These are phyloP conservation scores for Colletotrichum aenigma DNA, from an alignment of 2,329 filamentous ascomycete species.

Conservation along the genomic window DNA sequence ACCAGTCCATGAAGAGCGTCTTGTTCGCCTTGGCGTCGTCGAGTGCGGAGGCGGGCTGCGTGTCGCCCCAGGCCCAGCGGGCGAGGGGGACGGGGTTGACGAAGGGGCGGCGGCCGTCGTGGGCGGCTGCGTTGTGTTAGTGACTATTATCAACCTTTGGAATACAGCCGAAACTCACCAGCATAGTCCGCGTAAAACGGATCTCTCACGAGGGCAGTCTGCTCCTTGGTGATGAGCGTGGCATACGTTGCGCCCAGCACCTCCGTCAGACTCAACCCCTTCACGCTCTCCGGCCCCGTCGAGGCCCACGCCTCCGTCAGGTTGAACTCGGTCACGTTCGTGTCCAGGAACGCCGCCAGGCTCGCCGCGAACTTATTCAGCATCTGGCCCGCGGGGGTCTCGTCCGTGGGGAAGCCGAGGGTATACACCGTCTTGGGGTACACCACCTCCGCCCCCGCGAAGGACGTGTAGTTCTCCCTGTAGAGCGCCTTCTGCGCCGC, in stretches of 20 bases:
- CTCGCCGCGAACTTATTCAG: conserved; percentile 30
- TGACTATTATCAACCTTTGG: too few species aligned
- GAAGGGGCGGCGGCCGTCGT: conserved; percentile 38
- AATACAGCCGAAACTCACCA: conserved; percentile 11
- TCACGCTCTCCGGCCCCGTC: conserved; percentile 24
- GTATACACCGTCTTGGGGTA: conserved; percentile 32
- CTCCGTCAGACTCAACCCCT: conserved; percentile 19
- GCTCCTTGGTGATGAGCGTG: conserved; percentile 40
- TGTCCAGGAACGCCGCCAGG: conserved; percentile 30
- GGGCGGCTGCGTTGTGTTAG: conserved; percentile 20
- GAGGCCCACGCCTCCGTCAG: conserved; percentile 29
- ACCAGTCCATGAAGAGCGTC: conserved; percentile 36
- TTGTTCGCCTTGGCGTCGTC: conserved; percentile 32
- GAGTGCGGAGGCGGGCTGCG: conserved; percentile 22
- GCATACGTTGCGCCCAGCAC: conserved; percentile 38
- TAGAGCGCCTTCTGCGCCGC: conserved; percentile 34
- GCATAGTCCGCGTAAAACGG: conserved; percentile 44
- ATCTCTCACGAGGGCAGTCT: conserved; percentile 38
- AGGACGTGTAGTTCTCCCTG: conserved; percentile 34
- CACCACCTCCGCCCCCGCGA: background rate
- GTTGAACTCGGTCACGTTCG: conserved; percentile 21
- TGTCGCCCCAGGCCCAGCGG: conserved; percentile 40
- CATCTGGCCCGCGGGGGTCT: conserved; percentile 21
- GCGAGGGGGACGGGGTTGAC: conserved; percentile 38
- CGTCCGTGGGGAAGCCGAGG: conserved; percentile 27